phyloP scores from a whole-genome alignment of 2,329 filamentous ascomycete species.

The Scortechinia acanthostroma region DNA sequence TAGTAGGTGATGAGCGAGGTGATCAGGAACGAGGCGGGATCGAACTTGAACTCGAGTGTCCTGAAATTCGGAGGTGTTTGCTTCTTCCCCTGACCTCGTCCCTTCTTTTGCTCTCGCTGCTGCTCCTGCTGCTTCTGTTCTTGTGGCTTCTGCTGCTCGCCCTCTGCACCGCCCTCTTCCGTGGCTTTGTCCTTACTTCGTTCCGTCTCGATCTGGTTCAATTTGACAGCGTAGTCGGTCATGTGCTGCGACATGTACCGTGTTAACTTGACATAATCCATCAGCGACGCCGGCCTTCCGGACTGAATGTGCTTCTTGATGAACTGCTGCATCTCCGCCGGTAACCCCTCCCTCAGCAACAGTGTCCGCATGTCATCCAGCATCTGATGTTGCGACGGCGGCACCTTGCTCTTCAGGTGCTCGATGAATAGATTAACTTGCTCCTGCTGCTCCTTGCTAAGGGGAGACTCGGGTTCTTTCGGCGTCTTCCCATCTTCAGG shows the following conservation, averaged over 20 bases:
- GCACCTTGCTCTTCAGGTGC: neutral
- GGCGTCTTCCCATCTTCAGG: neutral
- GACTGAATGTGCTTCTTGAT: neutral
- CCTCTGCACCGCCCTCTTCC: neutral
- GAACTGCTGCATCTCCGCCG: neutral
- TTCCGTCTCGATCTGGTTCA: neutral
- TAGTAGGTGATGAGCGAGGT: constrained; percentile 55
- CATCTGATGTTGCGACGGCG: neutral
- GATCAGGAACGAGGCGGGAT: constrained; percentile 27
- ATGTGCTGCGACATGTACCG: neutral
- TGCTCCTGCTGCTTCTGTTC: neutral
- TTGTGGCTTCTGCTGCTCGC: neutral
- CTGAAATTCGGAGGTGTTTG: constrained; percentile 11
- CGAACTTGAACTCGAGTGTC: constrained; percentile 7
- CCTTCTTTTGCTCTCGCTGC: constrained; percentile 11
- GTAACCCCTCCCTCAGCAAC: neutral
- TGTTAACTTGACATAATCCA: neutral
- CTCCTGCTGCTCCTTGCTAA: neutral
- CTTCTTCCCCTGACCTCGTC: constrained; percentile 26
- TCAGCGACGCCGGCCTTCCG: neutral
- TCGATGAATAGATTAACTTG: neutral
- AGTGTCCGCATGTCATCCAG: neutral
- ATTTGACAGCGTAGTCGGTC: neutral
- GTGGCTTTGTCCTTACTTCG: neutral
- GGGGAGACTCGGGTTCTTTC: neutral